A percentile compares a stretch with the other conserved stretches of the same genome.
These are phyloP conservation scores for Phytophthora colocasiae DNA, from an alignment of 352 stramenopile genomes.

Conservation along the genomic window DNA sequence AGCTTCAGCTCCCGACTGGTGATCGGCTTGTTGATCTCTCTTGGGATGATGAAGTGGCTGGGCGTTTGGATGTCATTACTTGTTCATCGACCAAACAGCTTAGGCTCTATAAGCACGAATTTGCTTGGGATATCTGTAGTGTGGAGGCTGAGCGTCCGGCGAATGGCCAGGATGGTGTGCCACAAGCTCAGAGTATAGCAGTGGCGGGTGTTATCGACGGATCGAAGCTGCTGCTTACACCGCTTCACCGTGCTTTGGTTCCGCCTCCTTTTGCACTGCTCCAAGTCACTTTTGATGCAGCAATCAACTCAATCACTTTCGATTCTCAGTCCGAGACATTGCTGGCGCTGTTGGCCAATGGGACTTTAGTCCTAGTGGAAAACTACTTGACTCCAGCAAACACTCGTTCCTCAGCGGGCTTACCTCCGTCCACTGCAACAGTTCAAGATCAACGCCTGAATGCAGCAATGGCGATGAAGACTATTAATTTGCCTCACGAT, in stretches of 20 bases:
- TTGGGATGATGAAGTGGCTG: conserved; percentile 68
- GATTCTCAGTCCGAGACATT: conserved; percentile 50
- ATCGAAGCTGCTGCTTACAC: conserved; percentile 66
- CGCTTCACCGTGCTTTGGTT: conserved; percentile 67
- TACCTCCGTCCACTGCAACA: conserved; percentile 13
- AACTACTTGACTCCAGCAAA: conserved; percentile 45
- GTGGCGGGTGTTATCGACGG: conserved; percentile 71
- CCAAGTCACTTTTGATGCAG: conserved; percentile 41
- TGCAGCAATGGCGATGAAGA: conserved; percentile 9
- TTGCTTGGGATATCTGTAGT: conserved; percentile 54
- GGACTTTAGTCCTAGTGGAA: conserved; percentile 52
- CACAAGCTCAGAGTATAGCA: conserved; percentile 38
- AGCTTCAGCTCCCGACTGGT: conserved; percentile 37
- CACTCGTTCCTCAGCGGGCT: conserved; percentile 19
- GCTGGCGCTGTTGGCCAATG: conserved; percentile 48
- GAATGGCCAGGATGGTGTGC: background rate
- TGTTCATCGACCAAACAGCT: conserved; percentile 15
- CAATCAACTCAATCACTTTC: conserved; percentile 69
- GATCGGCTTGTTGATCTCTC: conserved; percentile 39
- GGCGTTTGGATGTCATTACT: conserved; percentile 48
- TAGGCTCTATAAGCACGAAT: conserved; percentile 56
- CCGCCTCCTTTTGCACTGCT: conserved; percentile 71
- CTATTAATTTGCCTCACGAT: conserved; percentile 7
- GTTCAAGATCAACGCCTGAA: background rate
- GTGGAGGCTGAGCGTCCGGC: conserved; percentile 20